Base-by-base conservation (phyloP, 805 yeast species). In the Saccharomycopsis selenospora region DNA sequence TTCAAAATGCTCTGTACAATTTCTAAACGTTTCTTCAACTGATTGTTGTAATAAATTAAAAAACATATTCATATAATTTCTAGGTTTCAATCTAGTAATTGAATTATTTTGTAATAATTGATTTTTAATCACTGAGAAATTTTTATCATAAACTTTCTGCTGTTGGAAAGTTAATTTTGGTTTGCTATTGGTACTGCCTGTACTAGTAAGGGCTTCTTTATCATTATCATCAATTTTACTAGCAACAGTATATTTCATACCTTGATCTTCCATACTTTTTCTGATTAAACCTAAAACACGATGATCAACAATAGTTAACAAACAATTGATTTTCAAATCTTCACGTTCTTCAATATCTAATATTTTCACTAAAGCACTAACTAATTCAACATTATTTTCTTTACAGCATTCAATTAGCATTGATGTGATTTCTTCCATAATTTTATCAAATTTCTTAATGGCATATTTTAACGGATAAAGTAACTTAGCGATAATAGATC, bases 291-390 rank as follows among this genome's bases (percentile, higher is more conserved):
- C 57, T 14, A 52, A 40, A 2, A 51, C 54, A 27, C 54, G 45
- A 59, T 56, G 23, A 61, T 58, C 49, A 67, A 59, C 43, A 63
- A 64, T 46, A 3, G 54, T 57, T 48, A 51, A 58, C 3, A 68
- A 59, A 1, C 68, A 64, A 5, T 59, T 61, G 20, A 70, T 71
- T 45, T 81, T 79, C 52, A 80, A 63, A 59, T 93, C 99, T 59
- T 86, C 88, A 25, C 75, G 70, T 55, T 84, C 86, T 63, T 93
- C 99, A 54, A 69, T 72, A 54, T 89, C 95, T 40, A 93, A 71
- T 14, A 93, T 76, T 55, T 87, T 85, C 38, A 88, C 80, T 42
- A 85, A 62, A 46, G 90, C 78, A 30, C 81, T 80, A 1, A 86
- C 79, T 54, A 89, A 68, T 27, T 82, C 78, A 27, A 66, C 64